Evolutionary conservation across 139 green algal genomes (phyloP).

Genomic region (Chlorella sp.): DNA sequence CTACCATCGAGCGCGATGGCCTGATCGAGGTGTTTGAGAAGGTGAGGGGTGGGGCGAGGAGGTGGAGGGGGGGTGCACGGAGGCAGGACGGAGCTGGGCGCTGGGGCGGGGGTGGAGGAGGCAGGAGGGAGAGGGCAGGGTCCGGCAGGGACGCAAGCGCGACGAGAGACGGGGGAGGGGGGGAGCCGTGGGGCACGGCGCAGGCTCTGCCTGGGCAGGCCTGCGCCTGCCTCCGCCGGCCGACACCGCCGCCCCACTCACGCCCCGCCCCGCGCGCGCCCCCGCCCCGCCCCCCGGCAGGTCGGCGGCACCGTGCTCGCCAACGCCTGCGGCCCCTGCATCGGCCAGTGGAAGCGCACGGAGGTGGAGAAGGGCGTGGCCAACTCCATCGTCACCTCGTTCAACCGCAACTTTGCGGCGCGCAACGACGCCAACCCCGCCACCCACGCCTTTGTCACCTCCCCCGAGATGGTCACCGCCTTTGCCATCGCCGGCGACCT

Average conservation of each 20-base stretch:
- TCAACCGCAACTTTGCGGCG: slow-evolving; percentile 96
- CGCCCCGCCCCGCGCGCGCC: neutral
- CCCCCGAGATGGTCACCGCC: slow-evolving; percentile 89
- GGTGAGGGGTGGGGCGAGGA: slow-evolving; percentile 12
- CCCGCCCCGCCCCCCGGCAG: neutral
- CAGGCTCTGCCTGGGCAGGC: too few relatives aligned
- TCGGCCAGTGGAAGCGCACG: slow-evolving; percentile 95
- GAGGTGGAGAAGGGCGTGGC: slow-evolving; percentile 87
- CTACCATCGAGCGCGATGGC: slow-evolving; percentile 91
- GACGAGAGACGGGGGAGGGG: too few relatives aligned
- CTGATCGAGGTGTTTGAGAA: slow-evolving; percentile 90
- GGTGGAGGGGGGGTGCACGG: neutral
- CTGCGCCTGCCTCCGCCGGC: too few relatives aligned
- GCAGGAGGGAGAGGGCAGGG: slow-evolving; percentile 7
- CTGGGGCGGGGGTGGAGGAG: neutral
- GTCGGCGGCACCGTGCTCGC: slow-evolving; percentile 93
- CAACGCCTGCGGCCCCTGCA: slow-evolving; percentile 95
- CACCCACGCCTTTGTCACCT: slow-evolving; percentile 93
- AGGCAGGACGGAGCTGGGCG: too few relatives aligned
- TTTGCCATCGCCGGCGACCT: slow-evolving; percentile 89
- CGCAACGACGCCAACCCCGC: slow-evolving; percentile 94
- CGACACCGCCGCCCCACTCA: neutral
- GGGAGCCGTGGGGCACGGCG: too few relatives aligned
- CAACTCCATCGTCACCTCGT: slow-evolving; percentile 95
- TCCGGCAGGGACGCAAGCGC: too few relatives aligned